phyloP scores from a whole-genome alignment of 2,329 filamentous ascomycete genomes.

The Fusarium anguioides region DNA sequence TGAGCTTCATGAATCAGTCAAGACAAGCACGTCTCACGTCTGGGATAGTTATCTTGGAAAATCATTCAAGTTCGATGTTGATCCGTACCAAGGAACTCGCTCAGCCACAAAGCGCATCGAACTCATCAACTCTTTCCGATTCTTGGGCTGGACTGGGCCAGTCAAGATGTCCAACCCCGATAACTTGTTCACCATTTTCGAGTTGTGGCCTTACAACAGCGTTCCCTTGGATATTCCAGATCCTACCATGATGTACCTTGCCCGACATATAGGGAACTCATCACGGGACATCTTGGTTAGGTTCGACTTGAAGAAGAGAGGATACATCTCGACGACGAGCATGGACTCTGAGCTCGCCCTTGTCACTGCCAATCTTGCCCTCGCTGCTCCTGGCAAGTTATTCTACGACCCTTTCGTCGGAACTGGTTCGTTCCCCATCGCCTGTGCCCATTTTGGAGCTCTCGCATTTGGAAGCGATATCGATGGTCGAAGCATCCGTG shows the following conservation, averaged over 20 bases:
- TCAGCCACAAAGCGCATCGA: slow-evolving; percentile 70
- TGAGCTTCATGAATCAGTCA: slow-evolving; percentile 74
- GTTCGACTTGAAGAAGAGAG: slow-evolving; percentile 91
- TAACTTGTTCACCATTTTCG: slow-evolving; percentile 81
- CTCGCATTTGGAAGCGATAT: slow-evolving; percentile 89
- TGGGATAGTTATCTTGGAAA: slow-evolving; percentile 73
- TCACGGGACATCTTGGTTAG: slow-evolving; percentile 74
- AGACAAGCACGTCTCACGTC: slow-evolving; percentile 65
- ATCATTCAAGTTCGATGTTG: slow-evolving; percentile 87
- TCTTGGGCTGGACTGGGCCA: slow-evolving; percentile 79
- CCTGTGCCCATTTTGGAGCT: slow-evolving; percentile 90
- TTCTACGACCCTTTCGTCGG: slow-evolving; percentile 97
- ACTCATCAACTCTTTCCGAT: slow-evolving; percentile 85
- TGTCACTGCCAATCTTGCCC: slow-evolving; percentile 89
- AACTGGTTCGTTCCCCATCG: slow-evolving; percentile 91
- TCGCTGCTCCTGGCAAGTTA: slow-evolving; percentile 83
- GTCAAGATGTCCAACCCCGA: slow-evolving; percentile 82
- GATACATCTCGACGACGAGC: slow-evolving; percentile 94
- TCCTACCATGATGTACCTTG: slow-evolving; percentile 74
- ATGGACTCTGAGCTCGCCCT: slow-evolving; percentile 97
- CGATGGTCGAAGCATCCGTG: slow-evolving; percentile 88
- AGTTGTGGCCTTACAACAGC: slow-evolving; percentile 76
- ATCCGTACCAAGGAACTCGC: slow-evolving; percentile 83
- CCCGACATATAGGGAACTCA: slow-evolving; percentile 74
- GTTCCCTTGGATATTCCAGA: slow-evolving; percentile 60